Evolutionary conservation across 228 moss, liverwort and hornwort species (phyloP), one percentile per base, ranked within the genome.

Genomic region (Sphagnum fallax): DNA sequence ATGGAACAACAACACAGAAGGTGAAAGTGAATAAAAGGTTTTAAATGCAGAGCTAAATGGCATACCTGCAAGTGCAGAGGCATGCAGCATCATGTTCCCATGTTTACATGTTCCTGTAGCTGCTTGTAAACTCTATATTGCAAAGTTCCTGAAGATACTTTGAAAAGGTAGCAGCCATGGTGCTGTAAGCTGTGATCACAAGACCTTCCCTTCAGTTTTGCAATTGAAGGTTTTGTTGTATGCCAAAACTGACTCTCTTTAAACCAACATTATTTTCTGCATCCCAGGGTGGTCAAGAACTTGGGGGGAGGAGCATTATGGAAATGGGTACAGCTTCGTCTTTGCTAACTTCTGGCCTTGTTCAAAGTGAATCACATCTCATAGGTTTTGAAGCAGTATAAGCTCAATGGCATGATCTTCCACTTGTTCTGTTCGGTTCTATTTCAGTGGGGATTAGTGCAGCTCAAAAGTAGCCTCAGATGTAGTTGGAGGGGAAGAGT

Each of bases 271-370:
- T 13, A 49, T 5, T 50, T 18, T 8, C 65, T 68, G 16, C 62
- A 63, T 83, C 75, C 63, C 89, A 96, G 95, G 95, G 58, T 96
- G 95, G 95, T 96, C 95, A 75, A 84, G 92, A 74, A 96, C 95
- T 50, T 96, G 95, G 95, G 95, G 95, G 80, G 95, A 96, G 69
- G 95, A 96, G 77, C 95, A 96, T 78, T 91, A 81, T 50, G 95
- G 95, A 83, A 96, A 80, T 18, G 95, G 95, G 95, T 96, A 95
- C 5, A 77, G 15, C 62, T 8, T 4, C 1, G 55, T 55, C 32
- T 32, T 55, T 55, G 55, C 55, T 55, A 8, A 55, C 9, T 55
- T 55, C 9, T 4, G 4, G 1, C 8, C 9, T 55, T 55, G 55
- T 4, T 55, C 12, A 55, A 55, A 8, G 55, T 8, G 12, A 55